Evolutionary conservation across 2,329 filamentous ascomycete genomes (phyloP), one percentile per base, ranked within the genome.

Genomic region (Thelonectria rubi): DNA sequence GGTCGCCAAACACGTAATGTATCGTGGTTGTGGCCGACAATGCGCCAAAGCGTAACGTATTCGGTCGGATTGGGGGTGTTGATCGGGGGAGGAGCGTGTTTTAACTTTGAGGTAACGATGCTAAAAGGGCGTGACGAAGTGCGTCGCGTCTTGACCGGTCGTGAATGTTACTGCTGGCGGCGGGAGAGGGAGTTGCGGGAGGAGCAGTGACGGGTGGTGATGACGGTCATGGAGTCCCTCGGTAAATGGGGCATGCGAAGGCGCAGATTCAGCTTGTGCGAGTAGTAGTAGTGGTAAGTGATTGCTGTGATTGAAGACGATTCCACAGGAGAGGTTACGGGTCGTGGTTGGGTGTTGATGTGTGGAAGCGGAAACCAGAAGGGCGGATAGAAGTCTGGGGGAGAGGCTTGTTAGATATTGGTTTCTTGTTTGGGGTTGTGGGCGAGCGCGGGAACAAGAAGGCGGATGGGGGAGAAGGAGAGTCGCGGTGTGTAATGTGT

Each of bases 381-480:
- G 58, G 26, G 34, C 48, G 39, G 53, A 45, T 26, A 58, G 58
- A 45, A 69, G 66, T 71, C 64, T 62, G 70, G 69, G 71, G 68
- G 66, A 66, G 60, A 58, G 57, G 67, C 52, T 69, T 65, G 59
- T 62, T 71, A 70, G 65, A 70, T 71, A 71, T 71, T 43, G 40
- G 18, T 18, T 47, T 71, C 66, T 68, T 63, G 60, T 69, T 67
- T 66, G 55, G 53, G 65, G 67, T 69, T 65, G 67, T 64, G 68
- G 60, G 62, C 61, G 63, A 62, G 63, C 52, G 65, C 54, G 64
- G 58, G 65, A 66, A 65, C 47, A 62, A 58, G 26, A 30, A 66
- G 71, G 71, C 63, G 70, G 66, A 65, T 69, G 68, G 66, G 69
- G 68, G 64, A 66, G 71, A 8, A 8, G 67, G 71, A 65, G 70